Percentiles rank a stretch among this genome's conserved stretches.
phyloP scores from a whole-genome alignment of 2,329 filamentous ascomycete species.

The Fusarium agapanthi region DNA sequence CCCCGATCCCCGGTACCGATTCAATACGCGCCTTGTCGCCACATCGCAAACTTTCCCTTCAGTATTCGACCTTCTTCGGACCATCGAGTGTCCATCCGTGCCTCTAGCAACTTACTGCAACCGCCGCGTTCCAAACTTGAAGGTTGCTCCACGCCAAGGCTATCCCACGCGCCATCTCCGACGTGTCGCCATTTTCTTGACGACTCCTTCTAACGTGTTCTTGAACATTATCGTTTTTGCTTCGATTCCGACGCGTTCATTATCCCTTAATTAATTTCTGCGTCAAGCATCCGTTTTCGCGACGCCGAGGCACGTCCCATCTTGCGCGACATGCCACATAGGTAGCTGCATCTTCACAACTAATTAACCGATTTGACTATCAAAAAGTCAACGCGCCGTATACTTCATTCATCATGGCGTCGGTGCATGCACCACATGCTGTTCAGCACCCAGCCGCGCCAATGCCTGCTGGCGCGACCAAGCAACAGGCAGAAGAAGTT shows the following conservation, averaged over 20 bases:
- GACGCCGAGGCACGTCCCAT: conserved; percentile 27
- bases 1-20: conserved; percentile 51
- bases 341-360: conserved; percentile 41
- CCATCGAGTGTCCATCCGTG: conserved; percentile 36
- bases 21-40: conserved; percentile 52
- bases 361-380: conserved; percentile 39
- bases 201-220: conserved; percentile 26
- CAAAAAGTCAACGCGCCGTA: conserved; percentile 26
- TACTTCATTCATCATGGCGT: conserved; percentile 71
- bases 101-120: conserved; percentile 23
- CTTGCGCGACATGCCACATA: conserved; percentile 50
- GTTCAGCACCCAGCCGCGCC: conserved; percentile 71
- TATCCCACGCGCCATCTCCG: conserved; percentile 42
- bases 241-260: conserved; percentile 42
- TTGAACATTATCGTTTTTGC: conserved; percentile 27
- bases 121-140: conserved; percentile 37
- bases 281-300: conserved; percentile 38
- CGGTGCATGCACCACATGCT: conserved; percentile 76
- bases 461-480: conserved; percentile 74
- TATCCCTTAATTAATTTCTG: conserved; percentile 24
- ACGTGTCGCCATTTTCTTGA: conserved; percentile 40
- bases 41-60: conserved; percentile 56
- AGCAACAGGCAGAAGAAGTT: conserved; percentile 80
- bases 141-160: conserved; percentile 33
- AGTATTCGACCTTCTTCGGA: conserved; percentile 38